Base-by-base conservation (phyloP, 306 rosid species). In the Carpinus viminea region DNA sequence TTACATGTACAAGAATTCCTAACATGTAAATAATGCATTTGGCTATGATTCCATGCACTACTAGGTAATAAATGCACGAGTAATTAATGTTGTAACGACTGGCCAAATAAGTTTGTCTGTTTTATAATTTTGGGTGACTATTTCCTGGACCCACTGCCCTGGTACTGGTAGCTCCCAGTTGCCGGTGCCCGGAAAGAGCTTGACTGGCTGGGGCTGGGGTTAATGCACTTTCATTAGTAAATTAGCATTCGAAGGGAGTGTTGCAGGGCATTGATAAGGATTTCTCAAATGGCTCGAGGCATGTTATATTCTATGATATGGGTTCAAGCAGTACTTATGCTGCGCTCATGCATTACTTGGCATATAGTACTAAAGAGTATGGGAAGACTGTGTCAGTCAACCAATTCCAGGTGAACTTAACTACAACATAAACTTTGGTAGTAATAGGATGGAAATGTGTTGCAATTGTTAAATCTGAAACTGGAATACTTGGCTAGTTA, bases 221-320 rank as follows among this genome's bases (percentile, higher is more conserved):
- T 78, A 91, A 90, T 72, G 97, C 91, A 45, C 93, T 95, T 52
- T 89, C 99, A 20, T 72, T 95, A 89, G 83, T 90, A 56, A 93
- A 95, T 72, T 98, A 93, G 85, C 90, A 95, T 82, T 93, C 98
- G 3, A 98, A 98, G 18, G 99, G 98, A 1, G 99, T 98, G 21
- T 80, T 95, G 81, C 99, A 95, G 83, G 99, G 99, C 56, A 95
- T 95, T 24, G 99, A 93, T 78, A 95, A 95, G 87, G 93, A 95
- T 82, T 95, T 95, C 77, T 85, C 97, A 0, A 95, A 95, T 52
- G 96, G 74, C 74, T 85, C 99, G 0, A 87, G 94, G 79, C 93
- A 93, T 84, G 97, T 95, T 31, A 83, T 95, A 52, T 91, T 95
- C 86, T 95, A 95, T 20, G 99, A 95, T 81, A 95, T 93, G 99